These are phyloP conservation scores for Phanerochaete carnosa DNA, from an alignment of 768 basidiomycete genomes.

Conservation along the genomic window DNA sequence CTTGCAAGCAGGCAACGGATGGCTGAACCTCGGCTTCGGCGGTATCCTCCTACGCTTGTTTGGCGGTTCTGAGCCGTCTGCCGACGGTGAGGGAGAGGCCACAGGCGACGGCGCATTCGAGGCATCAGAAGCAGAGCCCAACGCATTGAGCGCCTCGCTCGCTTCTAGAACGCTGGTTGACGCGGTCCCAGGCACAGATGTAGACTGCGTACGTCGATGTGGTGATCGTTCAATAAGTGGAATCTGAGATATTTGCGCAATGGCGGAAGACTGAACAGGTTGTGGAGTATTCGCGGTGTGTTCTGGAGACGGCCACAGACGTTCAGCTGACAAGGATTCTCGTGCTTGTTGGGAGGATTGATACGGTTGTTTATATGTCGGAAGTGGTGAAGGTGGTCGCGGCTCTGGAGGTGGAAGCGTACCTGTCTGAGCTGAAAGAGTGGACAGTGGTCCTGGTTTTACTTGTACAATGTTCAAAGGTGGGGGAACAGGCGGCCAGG, in stretches of 20 bases:
- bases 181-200: neutral
- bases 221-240: neutral
- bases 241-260: no score
- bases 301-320: neutral
- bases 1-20: slow-evolving; percentile 37
- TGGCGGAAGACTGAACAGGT: neutral
- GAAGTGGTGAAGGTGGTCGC: neutral
- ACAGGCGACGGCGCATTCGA: neutral
- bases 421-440: neutral
- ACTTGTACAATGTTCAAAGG: neutral
- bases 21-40: neutral
- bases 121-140: neutral
- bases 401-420: neutral
- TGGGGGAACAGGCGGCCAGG: neutral
- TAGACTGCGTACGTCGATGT: neutral
- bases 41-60: neutral
- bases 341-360: neutral
- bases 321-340: neutral
- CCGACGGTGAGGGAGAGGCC: neutral
- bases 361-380: neutral
- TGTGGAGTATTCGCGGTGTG: neutral
- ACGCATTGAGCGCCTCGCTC: neutral
- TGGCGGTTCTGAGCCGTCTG: neutral
- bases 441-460: neutral
- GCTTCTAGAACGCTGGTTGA: neutral